Evolutionary conservation across 1,284 basidiomycete genomes (phyloP).

Genomic region (Puccinia triticina): DNA sequence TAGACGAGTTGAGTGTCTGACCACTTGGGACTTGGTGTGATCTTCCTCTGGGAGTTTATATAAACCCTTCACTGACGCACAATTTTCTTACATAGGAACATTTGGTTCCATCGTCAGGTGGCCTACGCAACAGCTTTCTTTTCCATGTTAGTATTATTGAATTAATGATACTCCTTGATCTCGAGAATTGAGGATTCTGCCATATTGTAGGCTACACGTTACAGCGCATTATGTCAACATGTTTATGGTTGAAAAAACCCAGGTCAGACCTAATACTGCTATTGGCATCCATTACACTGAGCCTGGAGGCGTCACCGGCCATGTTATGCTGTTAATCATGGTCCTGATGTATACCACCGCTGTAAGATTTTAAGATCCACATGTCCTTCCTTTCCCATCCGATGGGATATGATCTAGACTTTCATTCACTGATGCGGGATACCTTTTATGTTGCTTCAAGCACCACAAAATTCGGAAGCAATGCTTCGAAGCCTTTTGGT

Average conservation of each 20-base stretch:
- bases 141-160: constrained; percentile 23
- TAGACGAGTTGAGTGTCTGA: constrained; percentile 48
- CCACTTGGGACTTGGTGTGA: not conserved
- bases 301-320: constrained; percentile 77
- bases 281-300: constrained; percentile 43
- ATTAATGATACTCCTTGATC: not conserved
- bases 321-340: constrained; percentile 71
- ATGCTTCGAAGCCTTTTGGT: constrained; percentile 91
- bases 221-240: constrained; percentile 51
- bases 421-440: constrained; percentile 10
- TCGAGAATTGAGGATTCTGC: not conserved
- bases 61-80: not conserved
- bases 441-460: constrained; percentile 65
- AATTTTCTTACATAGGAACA: constrained; percentile 12
- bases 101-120: constrained; percentile 51
- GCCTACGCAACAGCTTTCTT: constrained; percentile 44
- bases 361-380: constrained; percentile 18
- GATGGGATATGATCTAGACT: not conserved
- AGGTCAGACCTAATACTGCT: constrained; percentile 49
- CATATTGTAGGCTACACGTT: constrained; percentile 33
- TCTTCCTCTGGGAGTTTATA: too few species aligned
- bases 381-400: not conserved
- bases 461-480: constrained; percentile 78
- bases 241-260: constrained; percentile 46
- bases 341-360: constrained; percentile 67